phyloP scores from a whole-genome alignment of 2,329 filamentous ascomycete genomes.

The Cucurbitaria berberidis region DNA sequence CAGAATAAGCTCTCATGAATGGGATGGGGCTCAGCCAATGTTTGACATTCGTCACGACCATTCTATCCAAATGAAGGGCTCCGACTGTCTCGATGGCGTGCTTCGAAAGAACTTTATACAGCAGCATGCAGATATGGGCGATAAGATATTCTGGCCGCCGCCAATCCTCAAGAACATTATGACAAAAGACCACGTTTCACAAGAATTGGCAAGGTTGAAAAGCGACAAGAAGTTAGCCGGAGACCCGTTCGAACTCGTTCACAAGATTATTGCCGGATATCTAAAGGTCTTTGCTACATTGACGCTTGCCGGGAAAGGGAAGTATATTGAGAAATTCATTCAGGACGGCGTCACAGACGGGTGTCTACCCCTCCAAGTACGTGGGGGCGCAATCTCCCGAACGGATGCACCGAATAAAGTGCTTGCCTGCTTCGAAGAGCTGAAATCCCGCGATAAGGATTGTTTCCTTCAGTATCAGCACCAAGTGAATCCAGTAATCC shows the following conservation, averaged over 20 bases:
- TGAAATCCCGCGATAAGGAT: background rate
- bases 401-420: background rate
- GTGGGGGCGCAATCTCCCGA: background rate
- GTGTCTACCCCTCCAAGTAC: background rate
- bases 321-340: background rate
- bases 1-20: background rate
- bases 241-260: background rate
- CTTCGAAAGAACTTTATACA: background rate
- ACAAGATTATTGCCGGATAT: background rate
- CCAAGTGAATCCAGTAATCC: background rate
- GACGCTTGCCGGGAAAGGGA: constrained; percentile 1
- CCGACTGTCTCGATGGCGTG: background rate
- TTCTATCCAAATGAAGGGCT: background rate
- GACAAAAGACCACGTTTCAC: constrained; percentile 4
- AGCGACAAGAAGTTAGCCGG: background rate
- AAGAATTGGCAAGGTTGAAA: constrained; percentile 17
- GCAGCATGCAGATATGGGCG: background rate
- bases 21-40: background rate
- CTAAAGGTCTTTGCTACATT: constrained; percentile 8
- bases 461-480: background rate
- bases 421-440: background rate
- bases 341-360: background rate
- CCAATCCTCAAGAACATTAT: background rate
- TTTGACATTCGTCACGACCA: background rate
- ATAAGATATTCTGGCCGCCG: constrained; percentile 1